Conservation (phyloP, 2,329 filamentous ascomycete genomes). For the Colletotrichum euphorbiae region DNA sequence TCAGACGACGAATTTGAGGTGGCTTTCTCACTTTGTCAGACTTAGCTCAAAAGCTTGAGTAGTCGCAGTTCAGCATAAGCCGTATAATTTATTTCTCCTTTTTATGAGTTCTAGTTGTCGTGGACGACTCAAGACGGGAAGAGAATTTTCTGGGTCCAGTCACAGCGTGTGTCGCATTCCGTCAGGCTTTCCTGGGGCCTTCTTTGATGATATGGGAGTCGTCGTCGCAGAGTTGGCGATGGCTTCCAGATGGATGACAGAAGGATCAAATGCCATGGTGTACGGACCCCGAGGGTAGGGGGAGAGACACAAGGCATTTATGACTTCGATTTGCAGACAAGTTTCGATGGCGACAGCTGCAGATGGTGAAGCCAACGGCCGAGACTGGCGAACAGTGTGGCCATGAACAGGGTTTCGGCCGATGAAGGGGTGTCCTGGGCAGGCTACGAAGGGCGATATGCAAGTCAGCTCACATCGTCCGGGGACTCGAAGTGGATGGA, state of each 20-base stretch:
- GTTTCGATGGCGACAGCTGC: neutral
- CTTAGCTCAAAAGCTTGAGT: slow-evolving; percentile 11
- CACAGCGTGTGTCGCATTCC: neutral
- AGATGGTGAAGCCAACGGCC: neutral
- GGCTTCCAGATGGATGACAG: neutral
- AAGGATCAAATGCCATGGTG: too few relatives aligned
- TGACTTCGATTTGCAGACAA: neutral
- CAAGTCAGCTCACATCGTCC: neutral
- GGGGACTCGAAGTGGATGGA: neutral
- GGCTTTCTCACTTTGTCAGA: slow-evolving; percentile 11
- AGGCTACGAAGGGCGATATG: neutral
- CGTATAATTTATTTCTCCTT: neutral
- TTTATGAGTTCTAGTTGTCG: neutral
- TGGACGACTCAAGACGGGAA: neutral
- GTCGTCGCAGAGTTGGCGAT: neutral
- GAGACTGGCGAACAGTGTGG: neutral
- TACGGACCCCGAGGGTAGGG: too few relatives aligned
- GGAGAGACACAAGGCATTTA: neutral
- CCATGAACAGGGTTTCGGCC: neutral
- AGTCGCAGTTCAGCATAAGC: slow-evolving; percentile 2
- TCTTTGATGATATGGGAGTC: neutral
- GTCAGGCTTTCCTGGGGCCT: neutral
- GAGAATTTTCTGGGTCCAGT: neutral
- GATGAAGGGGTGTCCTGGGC: slow-evolving; percentile 4
- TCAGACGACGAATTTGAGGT: slow-evolving; percentile 10